Base-by-base conservation (phyloP, 208 protist species). In the Leishmania arabica region DNA sequence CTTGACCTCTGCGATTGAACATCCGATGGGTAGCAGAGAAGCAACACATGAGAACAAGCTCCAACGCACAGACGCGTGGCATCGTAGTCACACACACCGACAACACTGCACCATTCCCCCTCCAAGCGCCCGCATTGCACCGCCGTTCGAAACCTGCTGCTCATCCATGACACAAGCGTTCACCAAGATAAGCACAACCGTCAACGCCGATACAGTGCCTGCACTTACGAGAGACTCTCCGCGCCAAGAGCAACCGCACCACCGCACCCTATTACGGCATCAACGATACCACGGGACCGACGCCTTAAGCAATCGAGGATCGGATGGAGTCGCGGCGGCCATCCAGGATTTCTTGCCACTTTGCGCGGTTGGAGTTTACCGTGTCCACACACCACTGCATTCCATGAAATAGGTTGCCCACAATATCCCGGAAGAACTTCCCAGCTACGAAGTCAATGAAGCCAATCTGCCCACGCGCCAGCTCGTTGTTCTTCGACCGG, bases 391-490 rank as follows among this genome's bases (percentile, higher is more conserved):
- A 94, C 91, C 91, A 97, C 74, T 93, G 83, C 93, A 97, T 97
- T 31, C 88, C 92, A n/a, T 86, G 78, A 64, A 95, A 88, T 24
- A 91, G 79, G 21, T 68, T 72, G 17, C 73, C 74, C 13, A 94
- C 91, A 72, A 97, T 89, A 27, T 93, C 89, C 81, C 86, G 86
- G 83, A 93, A 97, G 76, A 95, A 95, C 78, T 95, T 92, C 66
- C 85, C 89, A 7, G 87, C 91, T 17, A 97, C 91, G 71, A 96
- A 96, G 82, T 95, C 92, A 79, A 97, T 97, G 76, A 96, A 96
- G 45, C 91, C 92, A 77, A 95, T 94, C 82, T 97, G 92, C 15
- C 94, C 92, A 84, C 91, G 89, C 37, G 92, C 94, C 62, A 97
- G 91, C 89, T 97, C 91, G 58, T 87, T 94, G 86, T 94, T 95